Conservation (phyloP, 192 early-diverging fungal genomes). For the Phycomyces nitens region DNA sequence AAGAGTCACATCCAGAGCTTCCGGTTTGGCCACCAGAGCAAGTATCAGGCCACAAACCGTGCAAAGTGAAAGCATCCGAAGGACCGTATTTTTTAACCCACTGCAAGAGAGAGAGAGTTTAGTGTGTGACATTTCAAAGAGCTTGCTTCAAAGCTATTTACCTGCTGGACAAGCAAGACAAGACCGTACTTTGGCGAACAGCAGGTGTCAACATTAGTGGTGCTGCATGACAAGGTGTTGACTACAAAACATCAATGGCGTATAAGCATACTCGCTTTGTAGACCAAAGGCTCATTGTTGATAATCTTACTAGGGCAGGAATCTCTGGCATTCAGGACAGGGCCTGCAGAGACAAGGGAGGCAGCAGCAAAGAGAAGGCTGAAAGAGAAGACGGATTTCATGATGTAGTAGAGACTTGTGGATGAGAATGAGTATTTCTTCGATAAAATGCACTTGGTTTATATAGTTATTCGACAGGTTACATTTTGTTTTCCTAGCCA, state of each 20-base stretch:
- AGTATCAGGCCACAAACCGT: constrained; percentile 79
- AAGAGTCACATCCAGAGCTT: constrained; percentile 54
- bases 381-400: not conserved
- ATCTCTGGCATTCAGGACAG: not conserved
- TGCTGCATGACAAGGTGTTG: not conserved
- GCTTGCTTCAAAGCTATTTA: constrained; percentile 8
- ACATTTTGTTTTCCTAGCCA: no score
- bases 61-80: constrained; percentile 60
- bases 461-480: no score
- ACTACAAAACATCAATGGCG: not conserved
- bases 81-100: constrained; percentile 62
- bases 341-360: not conserved
- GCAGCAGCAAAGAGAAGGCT: not conserved
- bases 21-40: constrained; percentile 38
- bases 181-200: constrained; percentile 53
- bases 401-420: not conserved
- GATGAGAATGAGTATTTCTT: no score
- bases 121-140: not conserved
- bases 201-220: constrained; percentile 30
- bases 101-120: constrained; percentile 20
- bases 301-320: not conserved
- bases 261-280: not conserved
- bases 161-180: constrained; percentile 44
- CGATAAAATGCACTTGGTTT: no score
- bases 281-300: not conserved